phyloP scores from a whole-genome alignment of 1,284 basidiomycete species.

The Amylostereum areolatum region DNA sequence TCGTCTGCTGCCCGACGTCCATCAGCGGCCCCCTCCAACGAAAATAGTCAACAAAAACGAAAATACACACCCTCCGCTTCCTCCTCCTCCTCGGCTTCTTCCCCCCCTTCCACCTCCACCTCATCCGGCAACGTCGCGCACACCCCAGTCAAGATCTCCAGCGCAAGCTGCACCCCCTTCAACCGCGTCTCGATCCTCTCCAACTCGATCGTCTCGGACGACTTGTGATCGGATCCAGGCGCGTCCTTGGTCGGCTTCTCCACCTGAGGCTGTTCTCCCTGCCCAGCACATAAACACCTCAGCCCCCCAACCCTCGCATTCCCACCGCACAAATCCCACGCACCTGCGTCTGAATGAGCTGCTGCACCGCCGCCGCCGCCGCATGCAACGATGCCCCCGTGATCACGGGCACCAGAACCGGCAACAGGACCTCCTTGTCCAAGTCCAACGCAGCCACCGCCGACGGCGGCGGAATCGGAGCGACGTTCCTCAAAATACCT shows the following conservation, averaged over 20 bases:
- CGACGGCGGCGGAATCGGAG: slow-evolving; percentile 63
- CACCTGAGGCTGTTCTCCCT: slow-evolving; percentile 45
- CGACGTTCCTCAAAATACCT: slow-evolving; percentile 77
- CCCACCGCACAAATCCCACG: slow-evolving; percentile 10
- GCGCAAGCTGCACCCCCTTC: slow-evolving; percentile 68
- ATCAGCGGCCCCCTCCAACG: too few species aligned
- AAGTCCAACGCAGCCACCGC: slow-evolving; percentile 60
- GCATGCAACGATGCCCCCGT: slow-evolving; percentile 56
- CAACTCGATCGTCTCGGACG: slow-evolving; percentile 60
- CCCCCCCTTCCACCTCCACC: slow-evolving; percentile 25
- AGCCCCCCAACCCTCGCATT: too few species aligned
- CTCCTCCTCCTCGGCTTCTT: slow-evolving; percentile 15
- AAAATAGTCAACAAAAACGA: too few species aligned
- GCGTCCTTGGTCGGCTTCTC: slow-evolving; percentile 55
- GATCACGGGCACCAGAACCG: slow-evolving; percentile 66
- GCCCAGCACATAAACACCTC: not conserved
- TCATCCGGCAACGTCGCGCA: slow-evolving; percentile 76
- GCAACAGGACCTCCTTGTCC: slow-evolving; percentile 67
- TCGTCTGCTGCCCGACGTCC: slow-evolving; percentile 18
- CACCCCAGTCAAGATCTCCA: slow-evolving; percentile 83
- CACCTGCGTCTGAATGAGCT: slow-evolving; percentile 52
- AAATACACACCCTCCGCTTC: slow-evolving; percentile 14
- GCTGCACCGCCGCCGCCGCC: slow-evolving; percentile 43
- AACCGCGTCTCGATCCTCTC: slow-evolving; percentile 71
- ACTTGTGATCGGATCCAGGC: slow-evolving; percentile 70